Base-by-base conservation (phyloP, 2,329 filamentous ascomycete genomes). In the Passalora sequoiae region DNA sequence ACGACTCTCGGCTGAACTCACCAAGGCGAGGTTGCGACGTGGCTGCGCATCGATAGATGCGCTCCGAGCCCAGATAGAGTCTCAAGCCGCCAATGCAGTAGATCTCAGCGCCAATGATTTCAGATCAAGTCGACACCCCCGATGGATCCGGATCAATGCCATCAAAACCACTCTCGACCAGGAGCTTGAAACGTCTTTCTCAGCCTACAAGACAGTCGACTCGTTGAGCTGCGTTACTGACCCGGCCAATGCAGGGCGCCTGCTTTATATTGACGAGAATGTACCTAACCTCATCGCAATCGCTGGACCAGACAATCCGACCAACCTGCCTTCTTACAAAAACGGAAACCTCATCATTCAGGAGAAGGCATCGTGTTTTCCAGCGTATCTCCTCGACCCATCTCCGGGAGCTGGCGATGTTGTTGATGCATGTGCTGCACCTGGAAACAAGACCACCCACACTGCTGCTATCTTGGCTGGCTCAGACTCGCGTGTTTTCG, bases 361-460 rank as follows among this genome's bases (percentile, higher is more conserved):
- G 64, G 92, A 97, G 60, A 97, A 96, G 66, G 91, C 92, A 0
- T 96, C 89, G 1, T 98, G 92, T 61, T 96, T 98, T 59, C 92
- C 92, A 0, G 92, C 91, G 1, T 92, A 92, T 61, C 72, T 98
- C 2, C 71, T 98, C 0, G 75, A 94, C 39, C 80, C 84, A 0
- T 69, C 69, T 0, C 69, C 78, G 6, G 71, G 77, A 44, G 78
- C 83, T 51, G 87, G 87, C 17, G 81, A 92, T 58, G 72, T 94
- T 6, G 78, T 97, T n/a, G 92, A 98, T 65, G 86, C 86, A 0
- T 97, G 91, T 62, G 87, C 92, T 0, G 92, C 92, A 1, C 92
- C 92, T 1, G 92, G 92, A 4, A 98, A 98, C 66, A 98, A 98
- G 68, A 97, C 92, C 1, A 97, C 91, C 6, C 92, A 97, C 64